phyloP scores from a whole-genome alignment of 257 asterid genomes.

The Perilla frutescens region DNA sequence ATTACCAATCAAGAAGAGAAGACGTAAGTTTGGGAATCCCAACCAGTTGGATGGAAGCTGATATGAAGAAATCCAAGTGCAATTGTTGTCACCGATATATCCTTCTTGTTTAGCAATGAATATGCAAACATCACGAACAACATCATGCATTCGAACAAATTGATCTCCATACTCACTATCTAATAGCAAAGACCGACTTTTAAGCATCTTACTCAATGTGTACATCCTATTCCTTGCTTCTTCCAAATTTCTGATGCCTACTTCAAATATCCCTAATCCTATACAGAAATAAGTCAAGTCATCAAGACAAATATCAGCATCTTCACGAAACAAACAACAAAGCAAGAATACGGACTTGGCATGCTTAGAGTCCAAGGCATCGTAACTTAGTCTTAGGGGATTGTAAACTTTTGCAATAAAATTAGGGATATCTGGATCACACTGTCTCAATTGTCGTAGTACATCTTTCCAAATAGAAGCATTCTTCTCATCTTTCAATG shows the following conservation, averaged over 20 bases:
- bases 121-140: too few species aligned
- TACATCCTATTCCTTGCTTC: constrained; percentile 14
- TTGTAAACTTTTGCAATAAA: not conserved
- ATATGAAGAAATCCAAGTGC: too few species aligned
- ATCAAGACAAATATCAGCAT: constrained; percentile 7
- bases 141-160: too few species aligned
- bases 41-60: too few species aligned
- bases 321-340: constrained; percentile 30
- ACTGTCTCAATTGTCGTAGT: constrained; percentile 7
- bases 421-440: not conserved
- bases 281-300: constrained; percentile 2
- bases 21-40: too few species aligned
- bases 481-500: not conserved
- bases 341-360: constrained; percentile 11
- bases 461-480: constrained; percentile 33
- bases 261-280: constrained; percentile 28
- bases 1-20: too few species aligned
- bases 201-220: not conserved
- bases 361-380: not conserved
- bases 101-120: too few species aligned
- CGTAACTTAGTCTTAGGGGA: constrained; percentile 22
- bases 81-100: too few species aligned
- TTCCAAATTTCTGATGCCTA: not conserved
- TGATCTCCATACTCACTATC: too few species aligned
- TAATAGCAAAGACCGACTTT: constrained; percentile 1